Evolutionary conservation across 2,329 filamentous ascomycete species (phyloP).

Genomic region (Sporothrix luriei): DNA sequence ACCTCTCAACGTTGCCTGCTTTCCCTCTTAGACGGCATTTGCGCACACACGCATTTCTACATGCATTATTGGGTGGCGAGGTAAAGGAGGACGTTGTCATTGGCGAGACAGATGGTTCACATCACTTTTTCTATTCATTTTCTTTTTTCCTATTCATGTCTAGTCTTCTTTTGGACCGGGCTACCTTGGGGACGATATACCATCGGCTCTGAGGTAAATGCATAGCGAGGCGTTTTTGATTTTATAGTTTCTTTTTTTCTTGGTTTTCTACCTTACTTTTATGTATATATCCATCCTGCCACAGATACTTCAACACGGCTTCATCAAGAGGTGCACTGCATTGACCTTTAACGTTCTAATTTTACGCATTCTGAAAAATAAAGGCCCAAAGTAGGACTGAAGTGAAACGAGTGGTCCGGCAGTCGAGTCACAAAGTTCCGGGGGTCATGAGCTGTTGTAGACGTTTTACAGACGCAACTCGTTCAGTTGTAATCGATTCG

Average conservation of each 20-base stretch:
- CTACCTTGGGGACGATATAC: background rate
- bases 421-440: too few species aligned
- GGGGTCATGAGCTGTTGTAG: too few species aligned
- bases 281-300: constrained; percentile 21
- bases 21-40: constrained; percentile 7
- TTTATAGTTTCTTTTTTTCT: background rate
- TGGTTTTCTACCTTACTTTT: background rate
- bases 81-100: background rate
- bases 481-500: too few species aligned
- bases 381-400: too few species aligned
- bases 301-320: constrained; percentile 14
- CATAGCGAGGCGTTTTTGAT: constrained; percentile 37
- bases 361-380: background rate
- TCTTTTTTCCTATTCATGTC: background rate
- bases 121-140: too few species aligned
- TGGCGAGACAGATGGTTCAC: background rate
- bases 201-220: background rate
- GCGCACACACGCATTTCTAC: constrained; percentile 2
- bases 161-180: background rate
- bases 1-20: background rate
- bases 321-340: background rate
- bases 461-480: too few species aligned
- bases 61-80: background rate
- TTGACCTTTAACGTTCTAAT: background rate
- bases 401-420: too few species aligned